Conservation (phyloP, 352 stramenopile genomes). For the Phytopythium ostracodes region DNA sequence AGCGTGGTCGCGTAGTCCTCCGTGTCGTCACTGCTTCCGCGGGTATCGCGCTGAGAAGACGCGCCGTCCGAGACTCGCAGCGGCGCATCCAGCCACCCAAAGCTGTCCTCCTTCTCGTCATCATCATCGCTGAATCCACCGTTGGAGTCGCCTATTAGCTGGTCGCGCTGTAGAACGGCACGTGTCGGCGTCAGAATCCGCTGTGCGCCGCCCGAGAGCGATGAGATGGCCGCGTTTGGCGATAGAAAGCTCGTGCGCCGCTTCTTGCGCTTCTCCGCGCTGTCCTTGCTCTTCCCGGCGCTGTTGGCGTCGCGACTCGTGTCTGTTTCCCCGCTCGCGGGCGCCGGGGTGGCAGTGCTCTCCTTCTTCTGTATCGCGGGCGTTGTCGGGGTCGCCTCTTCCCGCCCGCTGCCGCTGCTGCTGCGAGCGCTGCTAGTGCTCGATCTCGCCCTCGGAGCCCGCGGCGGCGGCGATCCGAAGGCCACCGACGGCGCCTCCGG, state of each 20-base stretch:
- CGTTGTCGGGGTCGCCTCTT: neutral
- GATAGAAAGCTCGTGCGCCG: constrained; percentile 49
- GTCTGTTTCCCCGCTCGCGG: neutral
- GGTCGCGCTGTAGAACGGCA: neutral
- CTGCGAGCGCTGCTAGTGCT: neutral
- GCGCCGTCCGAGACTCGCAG: neutral
- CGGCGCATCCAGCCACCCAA: constrained; percentile 3
- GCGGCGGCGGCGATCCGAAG: neutral
- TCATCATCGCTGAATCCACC: neutral
- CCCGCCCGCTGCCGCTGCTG: neutral
- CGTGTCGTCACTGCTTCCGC: neutral
- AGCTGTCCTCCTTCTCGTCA: neutral
- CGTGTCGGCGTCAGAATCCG: constrained; percentile 51
- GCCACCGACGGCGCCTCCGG: neutral
- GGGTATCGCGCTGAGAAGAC: neutral
- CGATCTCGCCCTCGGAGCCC: too few species aligned
- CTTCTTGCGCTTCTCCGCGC: constrained; percentile 23
- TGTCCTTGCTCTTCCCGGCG: neutral
- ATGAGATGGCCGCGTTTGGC: constrained; percentile 34
- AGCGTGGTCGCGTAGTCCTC: constrained; percentile 6
- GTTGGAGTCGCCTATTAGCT: too few species aligned
- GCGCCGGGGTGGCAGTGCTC: neutral
- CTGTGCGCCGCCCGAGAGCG: constrained; percentile 50
- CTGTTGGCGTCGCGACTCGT: neutral
- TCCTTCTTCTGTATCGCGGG: neutral